Evolutionary conservation across 2,329 filamentous ascomycete species (phyloP).

Genomic region (Neonectria sp.): DNA sequence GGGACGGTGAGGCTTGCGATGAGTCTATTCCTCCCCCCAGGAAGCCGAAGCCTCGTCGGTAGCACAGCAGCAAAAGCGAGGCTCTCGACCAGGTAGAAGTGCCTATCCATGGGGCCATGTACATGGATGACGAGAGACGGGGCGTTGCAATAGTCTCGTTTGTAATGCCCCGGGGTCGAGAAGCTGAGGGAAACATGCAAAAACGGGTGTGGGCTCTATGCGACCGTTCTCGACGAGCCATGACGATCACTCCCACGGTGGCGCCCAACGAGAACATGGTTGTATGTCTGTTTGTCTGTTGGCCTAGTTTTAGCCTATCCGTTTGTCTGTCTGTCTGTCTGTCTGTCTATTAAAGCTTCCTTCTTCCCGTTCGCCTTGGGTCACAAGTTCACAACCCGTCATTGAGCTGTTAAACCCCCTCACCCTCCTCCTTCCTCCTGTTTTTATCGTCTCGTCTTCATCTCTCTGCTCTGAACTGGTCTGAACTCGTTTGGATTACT

Average conservation of each 20-base stretch:
- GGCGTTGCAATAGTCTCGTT: background rate
- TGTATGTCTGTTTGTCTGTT: background rate
- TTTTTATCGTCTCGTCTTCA: background rate
- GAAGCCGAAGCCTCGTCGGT: background rate
- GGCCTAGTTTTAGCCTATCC: background rate
- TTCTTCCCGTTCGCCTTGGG: background rate
- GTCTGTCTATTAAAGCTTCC: background rate
- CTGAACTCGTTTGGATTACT: background rate
- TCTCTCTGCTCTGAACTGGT: slow-evolving; percentile 19
- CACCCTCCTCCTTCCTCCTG: background rate
- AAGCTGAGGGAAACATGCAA: too few relatives aligned
- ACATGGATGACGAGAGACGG: background rate
- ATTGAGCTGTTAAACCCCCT: slow-evolving; percentile 1
- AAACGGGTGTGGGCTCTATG: too few relatives aligned
- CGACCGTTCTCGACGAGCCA: background rate
- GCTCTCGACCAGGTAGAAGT: too few relatives aligned
- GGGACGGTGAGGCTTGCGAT: slow-evolving; percentile 13
- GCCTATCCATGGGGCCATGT: too few relatives aligned
- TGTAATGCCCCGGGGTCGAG: too few relatives aligned
- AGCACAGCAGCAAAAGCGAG: too few relatives aligned
- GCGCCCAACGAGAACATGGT: background rate
- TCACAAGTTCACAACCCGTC: background rate
- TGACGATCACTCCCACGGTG: slow-evolving; percentile 6
- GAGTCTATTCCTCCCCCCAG: slow-evolving; percentile 4
- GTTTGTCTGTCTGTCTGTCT: background rate